These are phyloP conservation scores for Pilaira anomala DNA, from an alignment of 192 early-diverging fungal species.

Conservation along the genomic window DNA sequence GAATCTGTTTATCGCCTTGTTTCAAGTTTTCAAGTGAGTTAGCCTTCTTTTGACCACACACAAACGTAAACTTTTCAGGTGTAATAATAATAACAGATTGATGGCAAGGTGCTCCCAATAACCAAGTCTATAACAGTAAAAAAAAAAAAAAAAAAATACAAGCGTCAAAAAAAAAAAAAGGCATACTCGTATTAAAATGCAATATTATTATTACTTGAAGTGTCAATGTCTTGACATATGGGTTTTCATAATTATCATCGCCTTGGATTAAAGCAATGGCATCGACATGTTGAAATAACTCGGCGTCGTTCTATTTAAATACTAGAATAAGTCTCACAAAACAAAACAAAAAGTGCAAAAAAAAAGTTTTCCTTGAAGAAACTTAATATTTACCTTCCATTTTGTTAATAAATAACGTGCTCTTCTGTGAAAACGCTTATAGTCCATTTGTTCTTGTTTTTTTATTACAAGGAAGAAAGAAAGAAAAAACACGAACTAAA, in stretches of 20 bases:
- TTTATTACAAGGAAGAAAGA: constrained; percentile 2
- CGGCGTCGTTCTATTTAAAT: constrained; percentile 16
- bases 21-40: constrained; percentile 64
- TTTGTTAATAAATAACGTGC: constrained; percentile 32
- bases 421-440: constrained; percentile 45
- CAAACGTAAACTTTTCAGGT: constrained; percentile 69
- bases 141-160: neutral
- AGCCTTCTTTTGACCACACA: constrained; percentile 80
- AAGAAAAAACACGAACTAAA: constrained; percentile 2
- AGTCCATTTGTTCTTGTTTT: too few species aligned
- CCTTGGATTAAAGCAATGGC: constrained; percentile 65
- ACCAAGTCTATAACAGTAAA: constrained; percentile 69
- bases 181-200: neutral
- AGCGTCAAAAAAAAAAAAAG: neutral
- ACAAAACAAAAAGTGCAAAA: too few species aligned
- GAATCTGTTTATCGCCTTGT: constrained; percentile 54
- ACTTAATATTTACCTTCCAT: constrained; percentile 41
- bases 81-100: constrained; percentile 82
- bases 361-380: neutral
- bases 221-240: constrained; percentile 72
- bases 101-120: constrained; percentile 88
- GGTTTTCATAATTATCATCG: constrained; percentile 62
- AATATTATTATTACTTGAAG: constrained; percentile 48
- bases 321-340: neutral
- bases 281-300: constrained; percentile 55